Base-by-base conservation (phyloP, 306 rosid genomes). In the Quercus gilva region DNA sequence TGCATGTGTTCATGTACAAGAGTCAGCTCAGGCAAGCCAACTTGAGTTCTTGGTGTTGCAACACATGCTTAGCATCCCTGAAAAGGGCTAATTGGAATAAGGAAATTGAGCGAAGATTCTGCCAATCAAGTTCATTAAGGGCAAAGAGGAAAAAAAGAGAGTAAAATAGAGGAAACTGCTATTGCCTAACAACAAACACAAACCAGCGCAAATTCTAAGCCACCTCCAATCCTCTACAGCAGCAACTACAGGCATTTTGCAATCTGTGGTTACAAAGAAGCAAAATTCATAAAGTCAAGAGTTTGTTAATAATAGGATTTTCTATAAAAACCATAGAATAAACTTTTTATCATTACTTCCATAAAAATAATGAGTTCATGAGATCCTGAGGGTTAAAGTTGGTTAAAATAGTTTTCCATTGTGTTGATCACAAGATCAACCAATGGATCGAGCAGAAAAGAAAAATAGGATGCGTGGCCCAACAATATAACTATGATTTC, bases 201-300 rank as follows among this genome's bases (percentile, higher is more conserved):
- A 79, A 95, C 99, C 97, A 95, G 55, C 68, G 96, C 97, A 80
- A 95, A 76, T 78, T 95, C 99, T 81, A 95, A 87, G 79, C 98
- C 99, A 81, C 99, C 99, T 81, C 99, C 99, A 20, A 95, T 98
- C 98, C 83, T 89, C 87, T 1, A 95, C 80, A 28, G 97, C 97
- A 51, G 99, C 99, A 82, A 95, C 99, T 69, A 91, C 82, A 61
- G 99, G 99, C 86, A 89, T 95, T 83, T 88, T 91, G 9, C 89
- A 94, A 86, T 91, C 97, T 93, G 89, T 56, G 25, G 73, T 80
- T 52, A 83, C 73, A 74, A 75, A 75, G 57, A 6, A 20, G 35
- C 4, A 41, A 63, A 31, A 69, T 55, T 78, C 69, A 28, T 15
- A 61, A 61, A 61, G 33, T 61, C 69, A 61, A 26, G 68, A 9